Evolutionary conservation across 495 filamentous ascomycete genomes (phyloP), one percentile per base, ranked within the genome.

Genomic region (Pyrenula massariospora): DNA sequence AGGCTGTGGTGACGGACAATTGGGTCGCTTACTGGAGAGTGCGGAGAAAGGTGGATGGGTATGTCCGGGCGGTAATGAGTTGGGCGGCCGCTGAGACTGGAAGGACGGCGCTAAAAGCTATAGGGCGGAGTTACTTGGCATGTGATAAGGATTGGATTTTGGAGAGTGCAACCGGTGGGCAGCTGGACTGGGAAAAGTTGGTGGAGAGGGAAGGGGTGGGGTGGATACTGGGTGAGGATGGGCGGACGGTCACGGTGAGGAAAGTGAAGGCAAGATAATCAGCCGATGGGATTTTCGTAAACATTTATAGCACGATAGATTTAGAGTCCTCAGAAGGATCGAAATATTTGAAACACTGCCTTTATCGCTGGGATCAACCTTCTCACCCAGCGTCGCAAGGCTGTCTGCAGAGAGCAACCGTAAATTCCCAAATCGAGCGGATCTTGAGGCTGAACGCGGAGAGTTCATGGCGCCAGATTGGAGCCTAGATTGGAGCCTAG

Each of bases 111-210:
- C 73, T 97, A 57, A 90, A 90, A 70, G 89, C 89, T 60, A 78
- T 96, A 49, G 89, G 89, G 11, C 78, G 84, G 68, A 78, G 83
- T 12, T 98, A 98, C 68, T 71, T 96, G 59, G 84, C 67, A 48
- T 80, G 88, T 11, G 83, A 88, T 59, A 65, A 80, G 55, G 61
- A 56, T 15, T 80, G 73, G 71, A 62, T 80, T 22, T 55, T 72
- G 54, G 63, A 66, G 52, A 69, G 68, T 31, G 75, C 71, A 54
- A 73, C 72, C 10, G 73, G 73, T 2, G 87, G 83, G 60, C 64
- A 91, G 51, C 84, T 88, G 70, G 67, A 66, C 56, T 98, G 92
- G 92, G 75, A 80, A 31, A 82, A 79, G 57, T 67, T 97, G 62
- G 75, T 62, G 58, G 75, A 76, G 15, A 68, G 75, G 59, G 78